Percentiles rank a stretch among this genome's conserved stretches.
Conservation (phyloP, 1,139 yeast genomes). For the Arxiozyma bovina region DNA sequence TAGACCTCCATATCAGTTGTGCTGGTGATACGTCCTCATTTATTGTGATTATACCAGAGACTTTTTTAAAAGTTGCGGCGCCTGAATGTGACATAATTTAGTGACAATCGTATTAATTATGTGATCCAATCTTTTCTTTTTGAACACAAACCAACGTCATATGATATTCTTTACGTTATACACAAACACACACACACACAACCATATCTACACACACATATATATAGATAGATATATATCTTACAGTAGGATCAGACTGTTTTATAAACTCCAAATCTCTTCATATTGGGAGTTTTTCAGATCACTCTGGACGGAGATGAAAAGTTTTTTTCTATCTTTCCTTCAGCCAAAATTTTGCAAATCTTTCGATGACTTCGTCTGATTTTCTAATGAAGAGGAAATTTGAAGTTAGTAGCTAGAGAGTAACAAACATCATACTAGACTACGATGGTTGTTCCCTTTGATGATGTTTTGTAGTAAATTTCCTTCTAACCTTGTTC, state of each 20-base stretch:
- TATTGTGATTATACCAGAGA: slow-evolving; percentile 57
- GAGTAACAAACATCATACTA: background rate
- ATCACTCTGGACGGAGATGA: background rate
- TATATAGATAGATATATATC: background rate
- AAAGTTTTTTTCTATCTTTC: too few species aligned
- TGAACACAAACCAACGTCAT: background rate
- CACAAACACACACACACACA: too few species aligned
- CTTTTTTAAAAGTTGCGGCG: slow-evolving; percentile 59
- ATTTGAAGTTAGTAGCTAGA: background rate
- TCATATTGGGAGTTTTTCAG: background rate
- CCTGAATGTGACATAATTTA: slow-evolving; percentile 39
- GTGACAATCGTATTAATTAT: background rate
- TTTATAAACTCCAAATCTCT: background rate
- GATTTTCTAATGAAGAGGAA: too few species aligned
- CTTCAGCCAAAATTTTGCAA: background rate
- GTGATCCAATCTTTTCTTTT: background rate
- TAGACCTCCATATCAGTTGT: slow-evolving; percentile 60
- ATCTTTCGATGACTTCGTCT: background rate
- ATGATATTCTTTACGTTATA: background rate
- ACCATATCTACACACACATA: background rate
- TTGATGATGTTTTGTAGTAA: too few species aligned
- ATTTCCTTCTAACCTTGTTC: background rate
- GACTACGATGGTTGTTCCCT: too few species aligned
- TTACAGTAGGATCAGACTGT: background rate
- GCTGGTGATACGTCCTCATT: slow-evolving; percentile 62